Conservation (phyloP, 768 basidiomycete genomes). For the Favolaschia claudopus region DNA sequence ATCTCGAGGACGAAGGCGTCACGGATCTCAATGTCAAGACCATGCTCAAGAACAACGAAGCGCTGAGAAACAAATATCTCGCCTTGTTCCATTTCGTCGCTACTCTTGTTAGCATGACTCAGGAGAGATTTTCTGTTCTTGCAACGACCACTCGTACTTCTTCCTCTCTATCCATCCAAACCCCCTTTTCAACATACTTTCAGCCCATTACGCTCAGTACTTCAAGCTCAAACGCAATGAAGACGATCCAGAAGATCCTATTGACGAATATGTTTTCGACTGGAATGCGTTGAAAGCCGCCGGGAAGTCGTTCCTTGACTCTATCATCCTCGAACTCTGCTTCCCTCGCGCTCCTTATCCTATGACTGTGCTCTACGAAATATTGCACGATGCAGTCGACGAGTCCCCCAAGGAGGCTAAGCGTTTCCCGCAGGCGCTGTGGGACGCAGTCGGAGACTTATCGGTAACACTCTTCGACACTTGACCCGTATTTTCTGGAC, state of each 20-base stretch:
- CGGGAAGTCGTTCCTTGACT: constrained; percentile 82
- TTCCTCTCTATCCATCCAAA: constrained; percentile 4
- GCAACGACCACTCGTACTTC: constrained; percentile 74
- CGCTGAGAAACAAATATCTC: constrained; percentile 67
- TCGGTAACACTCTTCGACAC: constrained; percentile 55
- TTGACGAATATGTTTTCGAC: constrained; percentile 63
- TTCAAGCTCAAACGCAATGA: constrained; percentile 58
- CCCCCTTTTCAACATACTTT: background rate
- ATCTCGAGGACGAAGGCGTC: constrained; percentile 62
- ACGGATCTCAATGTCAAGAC: constrained; percentile 58
- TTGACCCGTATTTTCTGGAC: background rate
- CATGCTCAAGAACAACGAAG: constrained; percentile 59
- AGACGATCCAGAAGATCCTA: constrained; percentile 51
- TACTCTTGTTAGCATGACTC: constrained; percentile 64
- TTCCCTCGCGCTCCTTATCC: constrained; percentile 77
- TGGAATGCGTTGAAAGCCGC: constrained; percentile 67
- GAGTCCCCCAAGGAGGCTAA: constrained; percentile 78
- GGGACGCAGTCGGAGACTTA: constrained; percentile 85
- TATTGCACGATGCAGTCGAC: constrained; percentile 74
- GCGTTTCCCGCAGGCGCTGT: constrained; percentile 80
- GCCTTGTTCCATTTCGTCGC: constrained; percentile 69
- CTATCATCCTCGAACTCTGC: constrained; percentile 83
- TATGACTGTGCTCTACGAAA: constrained; percentile 66
- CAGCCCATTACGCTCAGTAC: constrained; percentile 77
- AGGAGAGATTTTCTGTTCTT: constrained; percentile 71